Base-by-base conservation (phyloP, 2,329 filamentous ascomycete species). In the Clarireedia monteithiana region DNA sequence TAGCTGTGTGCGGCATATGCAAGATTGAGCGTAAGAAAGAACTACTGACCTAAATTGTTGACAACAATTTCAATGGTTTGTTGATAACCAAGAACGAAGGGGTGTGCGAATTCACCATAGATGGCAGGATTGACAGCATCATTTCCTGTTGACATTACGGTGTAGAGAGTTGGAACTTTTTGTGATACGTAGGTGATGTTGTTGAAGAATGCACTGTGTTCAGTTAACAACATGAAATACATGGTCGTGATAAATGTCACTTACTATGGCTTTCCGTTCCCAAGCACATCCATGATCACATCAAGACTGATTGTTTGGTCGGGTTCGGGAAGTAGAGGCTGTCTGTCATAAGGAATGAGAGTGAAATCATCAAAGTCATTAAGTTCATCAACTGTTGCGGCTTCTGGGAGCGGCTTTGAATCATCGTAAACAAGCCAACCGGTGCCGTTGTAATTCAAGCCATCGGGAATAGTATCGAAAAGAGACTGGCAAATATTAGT, bases 41-140 rank as follows among this genome's bases (percentile, higher is more conserved):
- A 23, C 10, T 39, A 42, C 62, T 54, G 52, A 67, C 66, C 66
- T 50, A 81, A 74, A 67, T 91, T 92, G 74, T 91, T 91, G 14
- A 92, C 73, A n/a, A 90, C 72, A 53, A 92, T 81, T 64, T 92
- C 83, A 34, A 91, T 79, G 23, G 89, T 75, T 58, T 85, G 74
- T 59, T 80, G 80, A 57, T 84, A 78, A n/a, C 82, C 74, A 6
- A 95, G 77, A 2, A 95, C 77, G 64, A 89, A 80, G 1, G 83
- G 71, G 63, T 88, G 78, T 0, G 85, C 83, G 68, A 81, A 81
- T 17, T 76, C 73, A 30, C 87, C 86, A 66, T 91, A 91, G 4
- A 90, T 72, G 2, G 68, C 61, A 0, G 83, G 74, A 59, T 89
- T 76, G 1, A 74, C 75, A 14, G 82, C 80, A 17, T 77, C 60